Evolutionary conservation across 176 grass and related monocot genomes (phyloP).

Genomic region (Echinochloa phyllopogon): DNA sequence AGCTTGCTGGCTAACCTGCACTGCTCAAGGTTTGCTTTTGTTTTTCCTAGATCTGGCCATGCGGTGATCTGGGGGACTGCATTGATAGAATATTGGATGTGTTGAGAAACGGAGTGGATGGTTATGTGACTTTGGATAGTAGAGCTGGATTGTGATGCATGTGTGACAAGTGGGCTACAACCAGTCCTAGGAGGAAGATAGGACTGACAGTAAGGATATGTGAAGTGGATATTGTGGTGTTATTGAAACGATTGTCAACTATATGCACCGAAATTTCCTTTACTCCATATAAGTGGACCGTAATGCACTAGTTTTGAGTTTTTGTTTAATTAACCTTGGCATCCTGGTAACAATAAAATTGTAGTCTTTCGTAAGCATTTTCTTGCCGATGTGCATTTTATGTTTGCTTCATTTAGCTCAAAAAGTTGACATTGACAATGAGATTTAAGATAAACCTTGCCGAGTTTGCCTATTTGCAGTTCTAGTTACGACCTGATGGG

Average conservation of each 20-base stretch:
- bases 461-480: constrained; percentile 19
- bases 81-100: constrained; percentile 53
- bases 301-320: neutral
- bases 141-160: constrained; percentile 57
- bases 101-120: constrained; percentile 51
- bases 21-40: constrained; percentile 55
- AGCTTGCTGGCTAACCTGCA: constrained; percentile 46
- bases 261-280: constrained; percentile 20
- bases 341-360: neutral
- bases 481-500: constrained; percentile 22
- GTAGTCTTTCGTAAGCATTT: constrained; percentile 3
- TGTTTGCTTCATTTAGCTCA: neutral
- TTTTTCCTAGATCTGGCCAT: constrained; percentile 70
- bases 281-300: neutral
- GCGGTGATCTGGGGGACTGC: constrained; percentile 54
- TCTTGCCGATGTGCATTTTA: neutral
- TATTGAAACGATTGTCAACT: constrained; percentile 16
- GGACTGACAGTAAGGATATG: constrained; percentile 59
- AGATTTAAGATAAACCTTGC: neutral
- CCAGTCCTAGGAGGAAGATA: constrained; percentile 58
- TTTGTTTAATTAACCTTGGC: constrained; percentile 16
- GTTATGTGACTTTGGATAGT: constrained; percentile 61
- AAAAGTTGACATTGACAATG: neutral
- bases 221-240: constrained; percentile 46
- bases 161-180: constrained; percentile 48